phyloP scores from a whole-genome alignment of 805 yeast genomes.

The Saccharomycopsis sp. region DNA sequence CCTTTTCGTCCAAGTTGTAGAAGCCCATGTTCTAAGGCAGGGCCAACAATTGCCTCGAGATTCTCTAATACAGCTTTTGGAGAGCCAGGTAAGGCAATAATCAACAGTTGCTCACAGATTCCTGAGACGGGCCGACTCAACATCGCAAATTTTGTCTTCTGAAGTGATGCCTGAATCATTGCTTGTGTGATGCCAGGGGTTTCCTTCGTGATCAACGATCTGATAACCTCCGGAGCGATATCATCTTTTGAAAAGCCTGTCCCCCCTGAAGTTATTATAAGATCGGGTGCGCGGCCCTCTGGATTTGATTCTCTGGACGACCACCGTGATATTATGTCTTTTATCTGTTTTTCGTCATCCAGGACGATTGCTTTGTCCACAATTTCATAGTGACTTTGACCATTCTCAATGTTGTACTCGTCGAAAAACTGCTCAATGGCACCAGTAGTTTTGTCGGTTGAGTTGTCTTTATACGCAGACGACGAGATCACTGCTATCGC shows the following conservation, averaged over 20 bases:
- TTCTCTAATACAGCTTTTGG: constrained; percentile 44
- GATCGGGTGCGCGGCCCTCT: constrained; percentile 18
- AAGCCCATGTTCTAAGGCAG: constrained; percentile 38
- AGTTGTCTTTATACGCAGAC: background rate
- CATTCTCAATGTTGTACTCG: background rate
- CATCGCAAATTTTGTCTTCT: constrained; percentile 42
- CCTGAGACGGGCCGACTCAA: constrained; percentile 49
- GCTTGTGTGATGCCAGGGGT: constrained; percentile 46
- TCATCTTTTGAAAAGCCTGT: constrained; percentile 44
- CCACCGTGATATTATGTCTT: constrained; percentile 26
- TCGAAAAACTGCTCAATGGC: constrained; percentile 13
- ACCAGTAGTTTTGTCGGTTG: background rate
- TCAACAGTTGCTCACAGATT: constrained; percentile 30
- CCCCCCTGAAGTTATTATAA: constrained; percentile 46
- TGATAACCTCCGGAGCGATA: constrained; percentile 45
- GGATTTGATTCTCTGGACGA: constrained; percentile 21
- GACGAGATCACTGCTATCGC: background rate
- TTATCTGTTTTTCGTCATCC: constrained; percentile 32
- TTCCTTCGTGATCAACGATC: constrained; percentile 34
- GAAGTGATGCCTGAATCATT: constrained; percentile 38
- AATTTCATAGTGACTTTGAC: constrained; percentile 15
- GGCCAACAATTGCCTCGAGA: constrained; percentile 31
- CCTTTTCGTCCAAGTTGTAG: constrained; percentile 30
- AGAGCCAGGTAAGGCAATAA: constrained; percentile 47
- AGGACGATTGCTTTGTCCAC: constrained; percentile 28